A percentile compares a stretch with the other conserved stretches of the same genome.
Conservation (phyloP, 1,284 basidiomycete genomes). For the Rhodotorula sp. region DNA sequence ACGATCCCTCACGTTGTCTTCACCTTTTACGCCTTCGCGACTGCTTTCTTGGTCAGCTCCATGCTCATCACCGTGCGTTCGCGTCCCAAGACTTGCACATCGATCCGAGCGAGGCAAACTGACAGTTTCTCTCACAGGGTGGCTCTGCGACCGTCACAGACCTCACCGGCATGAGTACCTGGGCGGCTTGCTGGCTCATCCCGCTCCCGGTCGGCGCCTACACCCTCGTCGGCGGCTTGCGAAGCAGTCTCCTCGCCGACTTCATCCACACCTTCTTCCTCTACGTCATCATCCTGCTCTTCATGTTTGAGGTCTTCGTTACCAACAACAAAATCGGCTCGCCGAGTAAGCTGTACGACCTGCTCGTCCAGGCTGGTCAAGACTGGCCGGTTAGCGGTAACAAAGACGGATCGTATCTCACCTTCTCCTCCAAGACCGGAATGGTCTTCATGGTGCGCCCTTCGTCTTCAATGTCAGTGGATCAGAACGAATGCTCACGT, state of each 20-base stretch:
- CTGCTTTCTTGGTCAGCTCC: slow-evolving; percentile 66
- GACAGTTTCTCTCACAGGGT: neutral
- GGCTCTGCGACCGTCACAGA: slow-evolving; percentile 65
- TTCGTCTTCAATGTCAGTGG: neutral
- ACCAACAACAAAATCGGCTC: slow-evolving; percentile 59
- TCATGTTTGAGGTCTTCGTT: slow-evolving; percentile 65
- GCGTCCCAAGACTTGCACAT: no score
- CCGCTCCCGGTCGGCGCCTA: neutral
- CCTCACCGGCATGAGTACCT: slow-evolving; percentile 76
- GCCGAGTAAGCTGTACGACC: slow-evolving; percentile 44
- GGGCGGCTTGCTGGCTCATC: slow-evolving; percentile 47
- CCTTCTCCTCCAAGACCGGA: slow-evolving; percentile 69
- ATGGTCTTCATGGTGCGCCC: slow-evolving; percentile 72
- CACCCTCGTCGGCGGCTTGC: slow-evolving; percentile 47
- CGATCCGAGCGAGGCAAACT: neutral
- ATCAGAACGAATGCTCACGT: neutral
- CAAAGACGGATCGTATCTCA: slow-evolving; percentile 58
- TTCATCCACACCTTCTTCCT: slow-evolving; percentile 74
- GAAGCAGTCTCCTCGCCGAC: slow-evolving; percentile 57
- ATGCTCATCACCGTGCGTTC: slow-evolving; percentile 50
- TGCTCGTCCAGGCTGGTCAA: slow-evolving; percentile 49
- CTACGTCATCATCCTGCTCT: slow-evolving; percentile 71
- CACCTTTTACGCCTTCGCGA: slow-evolving; percentile 72
- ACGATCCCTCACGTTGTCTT: slow-evolving; percentile 68
- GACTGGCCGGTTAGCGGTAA: slow-evolving; percentile 59